Percentiles rank a stretch among this genome's conserved stretches.
Conservation (phyloP, 306 rosid genomes). For the Acacia melanoxylon region DNA sequence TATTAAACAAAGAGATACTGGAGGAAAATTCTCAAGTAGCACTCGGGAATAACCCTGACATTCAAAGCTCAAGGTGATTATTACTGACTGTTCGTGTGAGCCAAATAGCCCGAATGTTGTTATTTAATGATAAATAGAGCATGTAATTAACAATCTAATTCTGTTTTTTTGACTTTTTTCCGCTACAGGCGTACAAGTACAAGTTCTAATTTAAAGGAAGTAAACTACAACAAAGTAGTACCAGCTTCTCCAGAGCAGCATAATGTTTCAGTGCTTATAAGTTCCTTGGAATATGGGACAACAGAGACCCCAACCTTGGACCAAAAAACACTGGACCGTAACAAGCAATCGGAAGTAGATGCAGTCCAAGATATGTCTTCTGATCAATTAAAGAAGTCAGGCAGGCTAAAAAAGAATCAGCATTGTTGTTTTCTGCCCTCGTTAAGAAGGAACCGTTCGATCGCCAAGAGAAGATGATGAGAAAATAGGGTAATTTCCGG, state of each 20-base stretch:
- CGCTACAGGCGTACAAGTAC: constrained; percentile 51
- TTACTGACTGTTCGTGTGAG: constrained; percentile 26
- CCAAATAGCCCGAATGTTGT: background rate
- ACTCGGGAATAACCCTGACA: constrained; percentile 28
- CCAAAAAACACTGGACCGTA: constrained; percentile 9
- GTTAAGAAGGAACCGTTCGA: background rate
- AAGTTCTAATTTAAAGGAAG: constrained; percentile 55
- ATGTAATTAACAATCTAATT: background rate
- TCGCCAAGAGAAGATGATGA: background rate
- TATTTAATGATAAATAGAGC: background rate
- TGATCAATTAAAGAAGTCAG: constrained; percentile 31
- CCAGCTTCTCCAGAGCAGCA: constrained; percentile 59
- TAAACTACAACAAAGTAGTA: constrained; percentile 59
- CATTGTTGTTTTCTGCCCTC: constrained; percentile 49
- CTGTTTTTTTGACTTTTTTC: background rate
- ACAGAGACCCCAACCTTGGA: constrained; percentile 10
- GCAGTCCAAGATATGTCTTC: constrained; percentile 20
- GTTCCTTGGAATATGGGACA: constrained; percentile 34
- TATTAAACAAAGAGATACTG: constrained; percentile 19
- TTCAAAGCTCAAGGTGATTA: constrained; percentile 55
- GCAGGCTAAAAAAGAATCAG: constrained; percentile 21
- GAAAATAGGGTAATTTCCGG: background rate
- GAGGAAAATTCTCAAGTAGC: constrained; percentile 42
- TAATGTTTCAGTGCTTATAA: constrained; percentile 31
- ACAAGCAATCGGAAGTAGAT: constrained; percentile 23